A percentile compares a stretch with the other conserved stretches of the same genome.
These are phyloP conservation scores for Paulownia fortunei DNA, from an alignment of 257 asterid genomes.

Conservation along the genomic window DNA sequence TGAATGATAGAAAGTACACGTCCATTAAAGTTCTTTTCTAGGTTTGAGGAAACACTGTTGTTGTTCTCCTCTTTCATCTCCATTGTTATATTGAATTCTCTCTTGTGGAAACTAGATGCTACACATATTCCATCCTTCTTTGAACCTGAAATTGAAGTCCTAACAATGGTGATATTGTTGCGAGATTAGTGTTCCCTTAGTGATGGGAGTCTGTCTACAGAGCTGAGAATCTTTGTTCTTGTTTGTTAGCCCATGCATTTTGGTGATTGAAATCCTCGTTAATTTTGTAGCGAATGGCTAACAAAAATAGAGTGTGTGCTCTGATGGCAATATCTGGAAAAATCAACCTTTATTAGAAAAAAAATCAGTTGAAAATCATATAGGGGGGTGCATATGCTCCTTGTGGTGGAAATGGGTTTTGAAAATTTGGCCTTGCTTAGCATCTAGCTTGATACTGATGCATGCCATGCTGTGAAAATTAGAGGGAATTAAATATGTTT, in stretches of 20 bases:
- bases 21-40: too few relatives aligned
- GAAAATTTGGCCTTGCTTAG: not conserved
- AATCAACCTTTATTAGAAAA: not conserved
- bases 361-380: not conserved
- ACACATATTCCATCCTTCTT: too few relatives aligned
- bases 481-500: not conserved
- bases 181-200: slow-evolving; percentile 1
- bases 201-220: not conserved
- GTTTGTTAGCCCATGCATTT: not conserved
- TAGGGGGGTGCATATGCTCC: not conserved
- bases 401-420: not conserved
- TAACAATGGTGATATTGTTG: not conserved
- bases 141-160: too few relatives aligned
- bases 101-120: too few relatives aligned
- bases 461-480: not conserved
- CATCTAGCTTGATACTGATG: not conserved
- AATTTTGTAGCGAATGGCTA: not conserved
- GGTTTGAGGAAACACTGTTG: too few relatives aligned
- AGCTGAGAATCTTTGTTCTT: slow-evolving; percentile 4
- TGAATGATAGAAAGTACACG: not conserved
- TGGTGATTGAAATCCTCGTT: not conserved
- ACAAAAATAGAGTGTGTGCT: not conserved
- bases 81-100: too few relatives aligned
- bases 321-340: not conserved
- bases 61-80: too few relatives aligned